phyloP scores from a whole-genome alignment of 2,329 filamentous ascomycete genomes.

The Rhynchosporium secalis region DNA sequence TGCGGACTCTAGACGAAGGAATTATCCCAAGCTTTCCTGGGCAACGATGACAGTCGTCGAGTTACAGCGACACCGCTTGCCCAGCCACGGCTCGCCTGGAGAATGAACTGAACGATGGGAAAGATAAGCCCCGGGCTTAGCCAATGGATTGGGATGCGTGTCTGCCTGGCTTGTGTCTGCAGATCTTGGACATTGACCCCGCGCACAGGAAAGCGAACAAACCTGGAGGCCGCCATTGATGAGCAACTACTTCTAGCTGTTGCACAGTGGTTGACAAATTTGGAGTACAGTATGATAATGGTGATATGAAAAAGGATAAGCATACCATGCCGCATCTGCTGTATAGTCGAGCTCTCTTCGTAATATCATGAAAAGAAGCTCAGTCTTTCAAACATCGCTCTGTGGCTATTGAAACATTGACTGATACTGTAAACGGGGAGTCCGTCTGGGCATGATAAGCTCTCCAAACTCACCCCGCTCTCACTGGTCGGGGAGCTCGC shows the following conservation, averaged over 20 bases:
- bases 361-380: too few species aligned
- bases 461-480: constrained; percentile 1
- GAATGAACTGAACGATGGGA: neutral
- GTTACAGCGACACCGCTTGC: neutral
- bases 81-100: constrained; percentile 11
- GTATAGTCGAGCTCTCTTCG: too few species aligned
- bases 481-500: neutral
- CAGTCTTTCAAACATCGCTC: too few species aligned
- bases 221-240: neutral
- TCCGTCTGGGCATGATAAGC: constrained; percentile 11
- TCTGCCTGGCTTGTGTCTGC: neutral
- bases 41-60: too few species aligned
- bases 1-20: constrained; percentile 6
- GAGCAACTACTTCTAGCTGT: too few species aligned
- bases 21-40: constrained; percentile 5
- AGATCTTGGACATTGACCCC: neutral
- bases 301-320: too few species aligned
- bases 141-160: neutral
- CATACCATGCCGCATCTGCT: too few species aligned
- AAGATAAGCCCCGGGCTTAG: neutral
- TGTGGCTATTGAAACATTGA: neutral
- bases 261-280: too few species aligned
- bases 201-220: neutral
- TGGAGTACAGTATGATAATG: too few species aligned
- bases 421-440: neutral